Evolutionary conservation across 257 asterid species (phyloP).

Genomic region (Solanum tarijense): DNA sequence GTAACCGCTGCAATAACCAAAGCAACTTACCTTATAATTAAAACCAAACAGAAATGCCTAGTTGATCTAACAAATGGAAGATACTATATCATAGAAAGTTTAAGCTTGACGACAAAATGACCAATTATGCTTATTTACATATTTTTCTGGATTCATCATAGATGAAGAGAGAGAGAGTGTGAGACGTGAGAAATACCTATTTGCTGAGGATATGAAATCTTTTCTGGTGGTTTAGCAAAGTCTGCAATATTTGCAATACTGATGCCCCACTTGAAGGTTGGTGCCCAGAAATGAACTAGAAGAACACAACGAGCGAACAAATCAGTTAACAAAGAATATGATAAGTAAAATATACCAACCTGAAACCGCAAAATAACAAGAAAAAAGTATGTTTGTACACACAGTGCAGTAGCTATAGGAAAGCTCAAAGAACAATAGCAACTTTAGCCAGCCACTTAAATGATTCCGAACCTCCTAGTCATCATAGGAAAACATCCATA

Average conservation of each 20-base stretch:
- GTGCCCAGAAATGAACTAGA: constrained; percentile 76
- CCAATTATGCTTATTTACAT: not conserved
- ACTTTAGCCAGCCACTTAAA: not conserved
- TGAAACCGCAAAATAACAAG: not conserved
- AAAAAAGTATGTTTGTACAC: not conserved
- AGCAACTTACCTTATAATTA: not conserved
- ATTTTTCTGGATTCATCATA: not conserved
- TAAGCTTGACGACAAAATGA: not conserved
- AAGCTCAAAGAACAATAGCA: not conserved
- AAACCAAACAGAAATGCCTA: constrained; percentile 5
- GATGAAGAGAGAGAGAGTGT: not conserved
- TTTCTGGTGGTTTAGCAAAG: constrained; percentile 55
- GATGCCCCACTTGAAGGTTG: constrained; percentile 80
- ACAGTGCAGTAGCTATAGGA: not conserved
- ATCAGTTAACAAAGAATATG: not conserved
- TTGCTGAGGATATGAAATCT: constrained; percentile 62
- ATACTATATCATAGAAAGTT: not conserved
- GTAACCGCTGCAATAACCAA: constrained; percentile 39
- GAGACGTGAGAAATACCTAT: constrained; percentile 26
- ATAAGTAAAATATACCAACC: not conserved
- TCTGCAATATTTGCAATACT: constrained; percentile 67
- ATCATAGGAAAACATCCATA: not conserved
- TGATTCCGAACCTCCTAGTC: not conserved
- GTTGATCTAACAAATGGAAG: constrained; percentile 16
- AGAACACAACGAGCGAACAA: not conserved